Conservation (phyloP, 192 early-diverging fungal genomes). For the Coemansia umbellata region DNA sequence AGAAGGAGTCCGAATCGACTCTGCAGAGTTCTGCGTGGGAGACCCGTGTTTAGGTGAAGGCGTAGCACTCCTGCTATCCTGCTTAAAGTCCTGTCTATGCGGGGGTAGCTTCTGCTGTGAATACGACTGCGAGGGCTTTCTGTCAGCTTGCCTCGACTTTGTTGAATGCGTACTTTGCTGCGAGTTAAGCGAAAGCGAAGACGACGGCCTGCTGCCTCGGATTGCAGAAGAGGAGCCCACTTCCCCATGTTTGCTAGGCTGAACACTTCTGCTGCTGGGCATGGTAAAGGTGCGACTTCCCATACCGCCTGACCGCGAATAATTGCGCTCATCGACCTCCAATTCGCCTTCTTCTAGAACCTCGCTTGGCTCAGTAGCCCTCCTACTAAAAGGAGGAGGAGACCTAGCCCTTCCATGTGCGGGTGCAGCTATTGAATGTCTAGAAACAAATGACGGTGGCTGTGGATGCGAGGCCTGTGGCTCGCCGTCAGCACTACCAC, state of each 20-base stretch:
- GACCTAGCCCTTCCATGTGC: neutral
- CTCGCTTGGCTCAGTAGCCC: constrained; percentile 28
- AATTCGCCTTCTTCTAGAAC: constrained; percentile 38
- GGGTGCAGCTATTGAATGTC: constrained; percentile 11
- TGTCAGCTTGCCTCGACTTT: neutral
- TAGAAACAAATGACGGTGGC: constrained; percentile 8
- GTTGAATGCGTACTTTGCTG: neutral
- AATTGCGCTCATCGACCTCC: constrained; percentile 22
- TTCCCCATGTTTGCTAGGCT: neutral
- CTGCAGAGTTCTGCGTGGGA: neutral
- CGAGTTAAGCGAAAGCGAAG: constrained; percentile 2
- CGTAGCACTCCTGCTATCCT: constrained; percentile 13
- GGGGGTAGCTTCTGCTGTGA: neutral
- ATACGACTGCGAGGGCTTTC: constrained; percentile 16
- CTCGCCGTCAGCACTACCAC: neutral
- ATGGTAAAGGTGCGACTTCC: constrained; percentile 13
- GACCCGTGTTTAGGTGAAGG: constrained; percentile 13
- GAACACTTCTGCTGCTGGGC: neutral
- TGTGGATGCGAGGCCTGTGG: too few species aligned
- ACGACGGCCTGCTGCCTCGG: constrained; percentile 9
- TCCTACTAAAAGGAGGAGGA: constrained; percentile 15
- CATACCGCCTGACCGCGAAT: neutral
- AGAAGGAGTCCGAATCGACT: constrained; percentile 10
- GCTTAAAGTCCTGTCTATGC: neutral
- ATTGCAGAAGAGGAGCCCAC: neutral